phyloP scores from a whole-genome alignment of 805 yeast genomes.

The Komagataella populi region DNA sequence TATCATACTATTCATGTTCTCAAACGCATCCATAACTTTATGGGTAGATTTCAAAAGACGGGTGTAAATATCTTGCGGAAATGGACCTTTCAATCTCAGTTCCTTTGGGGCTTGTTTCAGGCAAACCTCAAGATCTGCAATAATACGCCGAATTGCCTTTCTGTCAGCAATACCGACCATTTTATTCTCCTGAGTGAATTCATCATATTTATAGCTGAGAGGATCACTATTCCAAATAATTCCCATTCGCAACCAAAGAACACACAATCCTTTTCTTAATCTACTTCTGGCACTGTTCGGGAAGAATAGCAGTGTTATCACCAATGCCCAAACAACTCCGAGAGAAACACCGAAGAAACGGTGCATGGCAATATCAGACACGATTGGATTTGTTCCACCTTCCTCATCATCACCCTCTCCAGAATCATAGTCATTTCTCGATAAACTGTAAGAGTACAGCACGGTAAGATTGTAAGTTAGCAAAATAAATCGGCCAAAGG shows the following conservation, averaged over 20 bases:
- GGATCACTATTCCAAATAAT: constrained; percentile 73
- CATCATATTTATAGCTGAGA: constrained; percentile 26
- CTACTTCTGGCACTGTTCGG: constrained; percentile 70
- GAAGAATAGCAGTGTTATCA: constrained; percentile 48
- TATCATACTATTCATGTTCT: constrained; percentile 58
- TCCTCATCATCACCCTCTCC: constrained; percentile 29
- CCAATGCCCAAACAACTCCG: constrained; percentile 69
- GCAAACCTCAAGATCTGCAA: constrained; percentile 45
- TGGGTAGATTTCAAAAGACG: constrained; percentile 42
- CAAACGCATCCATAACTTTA: constrained; percentile 58
- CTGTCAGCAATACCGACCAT: constrained; percentile 30
- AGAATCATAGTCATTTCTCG: constrained; percentile 40
- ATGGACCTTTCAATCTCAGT: constrained; percentile 59
- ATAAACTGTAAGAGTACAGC: constrained; percentile 57
- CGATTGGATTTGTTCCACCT: constrained; percentile 57
- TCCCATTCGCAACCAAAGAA: constrained; percentile 72
- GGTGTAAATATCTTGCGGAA: constrained; percentile 40
- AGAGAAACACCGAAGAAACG: constrained; percentile 57
- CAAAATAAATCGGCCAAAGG: constrained; percentile 57
- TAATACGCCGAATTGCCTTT: constrained; percentile 31
- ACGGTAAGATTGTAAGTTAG: constrained; percentile 72
- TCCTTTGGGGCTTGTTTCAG: constrained; percentile 67
- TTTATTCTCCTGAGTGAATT: constrained; percentile 10
- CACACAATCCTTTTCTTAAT: constrained; percentile 48
- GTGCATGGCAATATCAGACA: constrained; percentile 66